phyloP scores from a whole-genome alignment of 2,329 filamentous ascomycete species.

The Lithohypha guttulata region DNA sequence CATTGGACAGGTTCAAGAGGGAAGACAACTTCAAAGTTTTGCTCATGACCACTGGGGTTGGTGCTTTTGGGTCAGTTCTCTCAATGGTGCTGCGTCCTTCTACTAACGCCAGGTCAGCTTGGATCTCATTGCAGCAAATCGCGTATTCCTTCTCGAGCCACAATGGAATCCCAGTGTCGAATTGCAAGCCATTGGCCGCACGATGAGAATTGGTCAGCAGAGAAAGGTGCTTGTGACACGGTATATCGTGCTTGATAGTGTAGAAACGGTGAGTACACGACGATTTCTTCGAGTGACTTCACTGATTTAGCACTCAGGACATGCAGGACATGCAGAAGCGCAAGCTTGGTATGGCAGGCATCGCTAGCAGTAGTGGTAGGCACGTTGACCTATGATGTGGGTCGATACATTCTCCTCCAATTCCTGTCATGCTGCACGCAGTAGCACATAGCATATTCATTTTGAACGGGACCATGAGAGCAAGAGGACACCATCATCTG shows the following conservation, averaged over 20 bases:
- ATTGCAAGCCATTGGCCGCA: slow-evolving; percentile 42
- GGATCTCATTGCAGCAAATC: slow-evolving; percentile 40
- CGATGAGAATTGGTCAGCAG: slow-evolving; percentile 38
- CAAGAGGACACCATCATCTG: no score
- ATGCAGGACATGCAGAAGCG: slow-evolving; percentile 6
- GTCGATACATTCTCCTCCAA: no score
- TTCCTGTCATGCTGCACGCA: no score
- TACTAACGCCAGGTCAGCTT: slow-evolving; percentile 26
- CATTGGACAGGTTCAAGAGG: slow-evolving; percentile 31
- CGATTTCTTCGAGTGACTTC: no score
- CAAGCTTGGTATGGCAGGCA: slow-evolving; percentile 7
- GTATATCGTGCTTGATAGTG: slow-evolving; percentile 35
- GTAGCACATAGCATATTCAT: no score
- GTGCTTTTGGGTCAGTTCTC: slow-evolving; percentile 37
- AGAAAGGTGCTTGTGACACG: slow-evolving; percentile 35
- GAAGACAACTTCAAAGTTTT: slow-evolving; percentile 28
- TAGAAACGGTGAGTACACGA: slow-evolving; percentile 43
- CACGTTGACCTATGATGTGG: no score
- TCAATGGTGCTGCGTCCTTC: no score
- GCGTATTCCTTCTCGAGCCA: slow-evolving; percentile 42
- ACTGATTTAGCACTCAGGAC: no score
- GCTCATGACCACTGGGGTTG: slow-evolving; percentile 45
- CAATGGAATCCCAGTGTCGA: slow-evolving; percentile 48
- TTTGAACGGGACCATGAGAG: no score
- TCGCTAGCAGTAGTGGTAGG: neutral